Base-by-base conservation (phyloP, 1,139 yeast genomes). In the Groenewaldozyma auringiensis region DNA sequence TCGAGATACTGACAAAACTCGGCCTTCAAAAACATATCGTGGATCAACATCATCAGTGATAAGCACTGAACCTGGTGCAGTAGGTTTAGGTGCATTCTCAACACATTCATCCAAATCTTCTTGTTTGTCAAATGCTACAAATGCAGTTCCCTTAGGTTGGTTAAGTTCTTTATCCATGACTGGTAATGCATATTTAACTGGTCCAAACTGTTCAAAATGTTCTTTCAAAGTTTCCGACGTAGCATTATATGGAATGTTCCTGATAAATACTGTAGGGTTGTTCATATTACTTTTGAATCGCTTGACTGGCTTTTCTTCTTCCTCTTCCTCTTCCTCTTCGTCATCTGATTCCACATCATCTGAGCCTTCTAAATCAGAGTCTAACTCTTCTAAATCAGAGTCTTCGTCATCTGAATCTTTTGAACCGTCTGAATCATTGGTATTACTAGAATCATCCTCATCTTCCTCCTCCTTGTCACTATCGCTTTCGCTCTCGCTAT, bases 191-290 rank as follows among this genome's bases (percentile, higher is more conserved):
- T 88, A 92, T 57, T 84, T 82, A 29, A 92, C 89, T 8, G 85
- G 76, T 8, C 99, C 99, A 61, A 92, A 88, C 54, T 78, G 75
- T 48, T 72, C 67, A 60, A 92, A 92, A 61, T 92, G 97, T 46
- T 80, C 85, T 48, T 72, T 74, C 38, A 92, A 71, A 1, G 82
- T 65, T 48, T 88, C 96, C 43, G 76, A 76, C 32, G 94, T 88
- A 6, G 96, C 94, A 63, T 88, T 96, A 58, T 92, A 94, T 3
- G 98, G 97, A 41, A 94, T 79, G 60, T 92, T 92, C 62, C 97
- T 79, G 6, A 92, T 87, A 62, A 92, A 92, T 21, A 92, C 67
- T 0, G 69, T 66, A 9, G 55, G 57, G 2, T 56, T 48, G 40
- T 59, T 58, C 14, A 60, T 50, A 13, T 61, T 56, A 2, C 58